Evolutionary conservation across 2,329 filamentous ascomycete genomes (phyloP).

Genomic region (Nothopassalora personata): DNA sequence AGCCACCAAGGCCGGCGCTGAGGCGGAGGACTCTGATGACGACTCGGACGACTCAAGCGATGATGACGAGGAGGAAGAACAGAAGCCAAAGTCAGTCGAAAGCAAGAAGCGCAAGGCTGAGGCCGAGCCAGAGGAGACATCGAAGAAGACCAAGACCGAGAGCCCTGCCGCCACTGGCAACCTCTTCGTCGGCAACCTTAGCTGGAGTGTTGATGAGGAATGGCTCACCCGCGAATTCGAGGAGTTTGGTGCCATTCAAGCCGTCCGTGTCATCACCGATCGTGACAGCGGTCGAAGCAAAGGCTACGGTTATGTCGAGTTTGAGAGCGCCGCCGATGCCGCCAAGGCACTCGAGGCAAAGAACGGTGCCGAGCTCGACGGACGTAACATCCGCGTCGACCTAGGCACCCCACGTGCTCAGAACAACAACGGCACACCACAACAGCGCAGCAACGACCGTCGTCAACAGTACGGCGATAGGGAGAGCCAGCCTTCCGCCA

Average conservation of each 20-base stretch:
- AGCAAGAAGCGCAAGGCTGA: conserved; percentile 66
- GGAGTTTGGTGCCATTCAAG: conserved; percentile 65
- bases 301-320: conserved; percentile 91
- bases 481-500: conserved; percentile 73
- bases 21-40: conserved; percentile 15
- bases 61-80: conserved; percentile 24
- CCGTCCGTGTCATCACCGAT: conserved; percentile 78
- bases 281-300: conserved; percentile 75
- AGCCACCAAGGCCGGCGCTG: conserved; percentile 25
- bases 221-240: conserved; percentile 76
- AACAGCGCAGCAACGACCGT: conserved; percentile 49
- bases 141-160: conserved; percentile 66
- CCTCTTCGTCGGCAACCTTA: conserved; percentile 84
- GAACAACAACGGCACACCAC: conserved; percentile 40
- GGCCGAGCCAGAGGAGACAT: conserved; percentile 44
- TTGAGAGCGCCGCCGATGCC: conserved; percentile 61
- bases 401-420: conserved; percentile 64
- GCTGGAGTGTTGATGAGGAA: conserved; percentile 85
- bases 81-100: conserved; percentile 31
- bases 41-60: conserved; percentile 26
- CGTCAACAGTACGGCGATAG: conserved; percentile 69
- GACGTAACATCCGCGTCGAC: conserved; percentile 71
- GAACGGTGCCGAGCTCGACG: conserved; percentile 68
- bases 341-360: conserved; percentile 68
- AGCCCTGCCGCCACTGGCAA: conserved; percentile 50